Conservation (phyloP, 176 grass and related monocot species). For the Musa troglodytarum region DNA sequence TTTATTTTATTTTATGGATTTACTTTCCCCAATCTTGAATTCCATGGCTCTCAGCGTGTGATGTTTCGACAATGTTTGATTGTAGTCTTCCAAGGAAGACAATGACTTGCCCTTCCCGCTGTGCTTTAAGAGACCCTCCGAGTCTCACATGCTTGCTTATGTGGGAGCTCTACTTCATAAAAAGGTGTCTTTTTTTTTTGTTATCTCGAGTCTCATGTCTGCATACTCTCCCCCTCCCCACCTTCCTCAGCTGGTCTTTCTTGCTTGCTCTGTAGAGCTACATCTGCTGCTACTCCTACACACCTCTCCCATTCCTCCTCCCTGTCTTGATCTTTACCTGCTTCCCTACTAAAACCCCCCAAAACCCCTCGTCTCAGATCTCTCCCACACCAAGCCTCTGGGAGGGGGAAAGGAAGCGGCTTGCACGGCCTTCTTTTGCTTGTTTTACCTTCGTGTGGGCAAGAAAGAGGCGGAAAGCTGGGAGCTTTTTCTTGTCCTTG, state of each 20-base stretch:
- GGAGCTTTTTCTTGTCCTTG: background rate
- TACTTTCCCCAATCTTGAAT: background rate
- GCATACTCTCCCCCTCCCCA: too few species aligned
- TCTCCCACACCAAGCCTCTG: background rate
- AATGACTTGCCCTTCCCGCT: background rate
- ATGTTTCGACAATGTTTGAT: background rate
- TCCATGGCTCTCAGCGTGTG: background rate
- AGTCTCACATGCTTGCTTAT: slow-evolving; percentile 1
- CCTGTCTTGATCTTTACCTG: background rate
- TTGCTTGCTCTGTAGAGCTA: background rate
- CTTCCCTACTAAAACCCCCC: background rate
- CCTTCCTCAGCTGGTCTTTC: too few species aligned
- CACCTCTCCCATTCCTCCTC: background rate
- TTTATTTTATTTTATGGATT: background rate
- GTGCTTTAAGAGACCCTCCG: background rate
- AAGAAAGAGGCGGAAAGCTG: background rate
- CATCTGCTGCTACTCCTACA: background rate
- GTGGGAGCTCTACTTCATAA: background rate
- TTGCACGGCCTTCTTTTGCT: background rate
- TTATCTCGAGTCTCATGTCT: background rate
- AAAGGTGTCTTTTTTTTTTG: background rate
- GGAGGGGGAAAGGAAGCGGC: background rate
- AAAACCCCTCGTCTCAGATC: background rate
- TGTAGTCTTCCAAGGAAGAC: background rate
- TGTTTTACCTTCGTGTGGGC: background rate